Conservation (phyloP, 768 basidiomycete species). For the Scleroderma citrinum region DNA sequence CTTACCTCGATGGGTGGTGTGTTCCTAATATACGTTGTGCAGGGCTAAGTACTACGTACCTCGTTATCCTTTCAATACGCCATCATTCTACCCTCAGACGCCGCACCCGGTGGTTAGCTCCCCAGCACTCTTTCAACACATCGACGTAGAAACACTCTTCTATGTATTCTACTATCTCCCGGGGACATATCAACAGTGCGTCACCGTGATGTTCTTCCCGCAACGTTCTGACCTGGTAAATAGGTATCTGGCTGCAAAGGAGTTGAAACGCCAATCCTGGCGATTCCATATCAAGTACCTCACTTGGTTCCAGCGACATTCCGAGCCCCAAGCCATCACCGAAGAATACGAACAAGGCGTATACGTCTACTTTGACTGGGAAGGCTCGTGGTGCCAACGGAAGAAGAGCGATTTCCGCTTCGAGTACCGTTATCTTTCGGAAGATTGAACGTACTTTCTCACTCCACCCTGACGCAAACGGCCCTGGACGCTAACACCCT, state of each 20-base stretch:
- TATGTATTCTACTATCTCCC: constrained; percentile 98
- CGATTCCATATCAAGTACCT: constrained; percentile 98
- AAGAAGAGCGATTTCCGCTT: constrained; percentile 98
- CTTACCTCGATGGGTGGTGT: constrained; percentile 6
- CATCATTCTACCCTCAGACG: constrained; percentile 89
- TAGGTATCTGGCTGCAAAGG: constrained; percentile 93
- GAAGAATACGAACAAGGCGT: constrained; percentile 99
- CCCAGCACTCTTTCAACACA: constrained; percentile 77
- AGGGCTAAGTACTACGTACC: constrained; percentile 98
- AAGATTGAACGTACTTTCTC: constrained; percentile 50
- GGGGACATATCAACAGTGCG: constrained; percentile 94
- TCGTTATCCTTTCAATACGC: constrained; percentile 85
- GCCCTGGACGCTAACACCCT: not conserved
- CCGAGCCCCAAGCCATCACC: constrained; percentile 96
- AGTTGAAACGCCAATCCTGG: constrained; percentile 97
- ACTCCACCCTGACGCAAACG: not conserved
- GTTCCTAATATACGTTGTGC: constrained; percentile 8
- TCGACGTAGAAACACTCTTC: constrained; percentile 96
- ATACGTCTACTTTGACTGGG: constrained; percentile 99
- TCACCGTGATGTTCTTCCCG: not conserved
- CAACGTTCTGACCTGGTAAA: constrained; percentile 1
- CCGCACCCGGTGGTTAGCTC: constrained; percentile 78
- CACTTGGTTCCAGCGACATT: constrained; percentile 99
- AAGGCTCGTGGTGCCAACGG: constrained; percentile 96
- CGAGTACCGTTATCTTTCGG: constrained; percentile 91